Evolutionary conservation across 2,329 filamentous ascomycete species (phyloP).

Genomic region (Diaporthe vexans): DNA sequence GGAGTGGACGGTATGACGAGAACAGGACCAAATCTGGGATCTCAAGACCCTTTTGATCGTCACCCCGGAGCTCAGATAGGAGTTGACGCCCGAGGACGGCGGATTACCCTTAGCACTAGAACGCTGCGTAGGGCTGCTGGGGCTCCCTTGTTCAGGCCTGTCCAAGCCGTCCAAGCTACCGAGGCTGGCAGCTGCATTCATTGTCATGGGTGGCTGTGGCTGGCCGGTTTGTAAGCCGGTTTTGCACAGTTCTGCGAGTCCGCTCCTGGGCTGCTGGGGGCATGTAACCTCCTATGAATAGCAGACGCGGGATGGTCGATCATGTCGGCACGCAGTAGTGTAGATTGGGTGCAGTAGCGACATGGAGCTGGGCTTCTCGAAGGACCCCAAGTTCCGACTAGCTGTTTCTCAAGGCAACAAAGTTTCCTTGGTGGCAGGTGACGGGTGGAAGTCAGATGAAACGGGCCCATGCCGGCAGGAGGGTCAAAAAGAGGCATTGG

Average conservation of each 20-base stretch:
- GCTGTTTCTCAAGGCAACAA: background rate
- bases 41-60: conserved; percentile 14
- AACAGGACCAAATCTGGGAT: conserved; percentile 21
- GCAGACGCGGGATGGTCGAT: conserved; percentile 22
- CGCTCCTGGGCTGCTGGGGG: background rate
- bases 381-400: background rate
- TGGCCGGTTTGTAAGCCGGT: conserved; percentile 16
- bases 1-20: conserved; percentile 25
- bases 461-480: conserved; percentile 15
- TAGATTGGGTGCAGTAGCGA: conserved; percentile 10
- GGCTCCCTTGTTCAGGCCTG: conserved; percentile 1
- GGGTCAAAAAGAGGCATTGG: conserved; percentile 22
- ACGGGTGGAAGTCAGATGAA: conserved; percentile 20
- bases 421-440: conserved; percentile 19
- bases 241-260: background rate
- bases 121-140: conserved; percentile 32
- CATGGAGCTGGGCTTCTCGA: conserved; percentile 11
- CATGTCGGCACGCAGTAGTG: conserved; percentile 3
- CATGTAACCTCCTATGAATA: conserved; percentile 31
- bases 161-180: background rate
- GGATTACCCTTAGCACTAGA: background rate
- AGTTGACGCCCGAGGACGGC: conserved; percentile 15
- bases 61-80: conserved; percentile 15
- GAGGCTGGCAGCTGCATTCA: conserved; percentile 8
- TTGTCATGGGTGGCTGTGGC: background rate